These are phyloP conservation scores for Coprinopsis cinerea DNA, from an alignment of 768 basidiomycete genomes.

Conservation along the genomic window DNA sequence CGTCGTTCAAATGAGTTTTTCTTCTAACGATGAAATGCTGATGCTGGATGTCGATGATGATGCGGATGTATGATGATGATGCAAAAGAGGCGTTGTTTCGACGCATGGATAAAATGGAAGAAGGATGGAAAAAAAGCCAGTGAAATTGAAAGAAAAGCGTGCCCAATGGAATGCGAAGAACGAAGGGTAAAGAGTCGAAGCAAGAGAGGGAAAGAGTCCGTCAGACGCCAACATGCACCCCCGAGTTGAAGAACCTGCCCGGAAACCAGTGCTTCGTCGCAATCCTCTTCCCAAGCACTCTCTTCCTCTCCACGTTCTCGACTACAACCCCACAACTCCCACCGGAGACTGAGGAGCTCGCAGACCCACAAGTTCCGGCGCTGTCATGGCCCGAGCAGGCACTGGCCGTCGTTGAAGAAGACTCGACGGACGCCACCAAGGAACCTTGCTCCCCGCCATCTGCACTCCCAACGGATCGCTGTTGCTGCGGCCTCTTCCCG, in stretches of 20 bases:
- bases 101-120: too few species aligned
- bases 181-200: slow-evolving; percentile 1
- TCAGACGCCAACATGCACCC: slow-evolving; percentile 24
- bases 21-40: too few species aligned
- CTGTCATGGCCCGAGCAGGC: too few species aligned
- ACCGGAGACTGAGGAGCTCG: slow-evolving; percentile 18
- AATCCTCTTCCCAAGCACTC: slow-evolving; percentile 6
- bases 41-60: too few species aligned
- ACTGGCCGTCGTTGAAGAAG: slow-evolving; percentile 14
- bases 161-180: neutral
- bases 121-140: too few species aligned
- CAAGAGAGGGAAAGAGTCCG: slow-evolving; percentile 3
- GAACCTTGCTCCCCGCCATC: neutral
- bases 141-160: too few species aligned
- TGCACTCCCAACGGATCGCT: neutral
- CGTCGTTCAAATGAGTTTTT: too few species aligned
- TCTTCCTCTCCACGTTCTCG: slow-evolving; percentile 21
- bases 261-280: slow-evolving; percentile 50
- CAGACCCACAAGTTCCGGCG: too few species aligned
- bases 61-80: too few species aligned
- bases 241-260: slow-evolving; percentile 44
- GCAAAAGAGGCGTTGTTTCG: too few species aligned
- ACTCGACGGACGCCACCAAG: slow-evolving; percentile 12
- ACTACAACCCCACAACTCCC: slow-evolving; percentile 19
- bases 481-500: slow-evolving; percentile 18